Conservation (phyloP, 108 stramenopile species). For the Cyclotella cryptica region DNA sequence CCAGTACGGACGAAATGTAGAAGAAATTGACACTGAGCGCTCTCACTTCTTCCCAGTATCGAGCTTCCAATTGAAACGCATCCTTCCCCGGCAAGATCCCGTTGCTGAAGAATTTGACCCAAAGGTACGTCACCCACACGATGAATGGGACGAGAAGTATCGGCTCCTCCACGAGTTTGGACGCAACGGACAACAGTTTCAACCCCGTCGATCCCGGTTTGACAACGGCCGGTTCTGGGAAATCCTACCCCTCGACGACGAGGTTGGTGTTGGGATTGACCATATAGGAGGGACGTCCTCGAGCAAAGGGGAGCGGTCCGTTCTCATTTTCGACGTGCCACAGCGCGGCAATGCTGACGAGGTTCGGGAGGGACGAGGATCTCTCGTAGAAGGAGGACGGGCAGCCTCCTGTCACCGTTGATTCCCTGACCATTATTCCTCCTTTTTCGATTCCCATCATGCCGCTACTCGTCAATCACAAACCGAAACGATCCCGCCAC, state of each 20-base stretch:
- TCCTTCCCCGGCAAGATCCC: conserved; percentile 80
- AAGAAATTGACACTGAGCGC: conserved; percentile 88
- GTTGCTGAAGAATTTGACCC: conserved; percentile 80
- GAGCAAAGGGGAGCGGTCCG: conserved; percentile 61
- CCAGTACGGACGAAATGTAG: conserved; percentile 75
- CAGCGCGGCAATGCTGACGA: conserved; percentile 47
- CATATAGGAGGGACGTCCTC: conserved; percentile 62
- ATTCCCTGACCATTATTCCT: background rate
- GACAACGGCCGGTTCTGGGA: conserved; percentile 64
- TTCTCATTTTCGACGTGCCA: conserved; percentile 67
- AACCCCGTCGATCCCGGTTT: conserved; percentile 54
- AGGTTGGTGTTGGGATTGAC: conserved; percentile 51
- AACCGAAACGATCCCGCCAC: conserved; percentile 58
- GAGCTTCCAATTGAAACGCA: conserved; percentile 67
- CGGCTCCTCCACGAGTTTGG: conserved; percentile 74
- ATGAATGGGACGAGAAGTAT: conserved; percentile 65
- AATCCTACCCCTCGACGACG: conserved; percentile 61
- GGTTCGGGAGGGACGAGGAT: background rate
- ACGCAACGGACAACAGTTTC: conserved; percentile 45
- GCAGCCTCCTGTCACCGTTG: too few species aligned
- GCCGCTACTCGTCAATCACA: conserved; percentile 50
- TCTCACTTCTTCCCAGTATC: conserved; percentile 88
- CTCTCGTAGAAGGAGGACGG: too few species aligned
- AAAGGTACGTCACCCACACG: conserved; percentile 73
- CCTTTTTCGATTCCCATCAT: background rate